Base-by-base conservation (phyloP, 495 filamentous ascomycete species). In the Tuber calosporum region DNA sequence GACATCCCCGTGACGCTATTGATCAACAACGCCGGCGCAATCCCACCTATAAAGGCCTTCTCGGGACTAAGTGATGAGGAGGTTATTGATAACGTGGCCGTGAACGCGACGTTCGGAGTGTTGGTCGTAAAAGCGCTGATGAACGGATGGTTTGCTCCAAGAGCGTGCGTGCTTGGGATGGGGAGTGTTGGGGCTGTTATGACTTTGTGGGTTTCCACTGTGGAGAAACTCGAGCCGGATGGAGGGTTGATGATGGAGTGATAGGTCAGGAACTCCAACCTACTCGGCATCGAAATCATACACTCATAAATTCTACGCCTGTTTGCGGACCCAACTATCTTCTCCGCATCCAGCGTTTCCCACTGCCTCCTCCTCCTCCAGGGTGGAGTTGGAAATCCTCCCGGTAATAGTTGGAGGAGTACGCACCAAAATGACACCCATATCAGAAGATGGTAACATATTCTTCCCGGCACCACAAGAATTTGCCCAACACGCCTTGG, bases 231-330 rank as follows among this genome's bases (percentile, higher is more conserved):
- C 20, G 15, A 9, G 11, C 17, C 11, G 9, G 9, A 67, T 38
- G 53, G 42, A 8, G 53, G 58, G 53, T 20, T 69, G 36, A 62
- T 6, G 3, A 73, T n/a, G 19, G 37, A 68, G 34, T 1, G 8
- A 20, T 53, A 72, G 75, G 38, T 70, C 76, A 9, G 75, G 76
- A 19, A 78, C 74, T 36, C 74, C 76, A 39, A 78, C 70, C 43
- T 77, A 77, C 45, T 77, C 75, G 8, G 76, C 70, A 39, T 73
- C 70, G 8, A 78, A 77, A 68, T 69, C 70, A 1, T 77, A 73
- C 66, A 70, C 68, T 11, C 66, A 39, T 7, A 77, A 71, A 62
- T 78, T 78, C 38, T 70, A 58, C 0, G 68, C 75, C 8, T 78
- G 70, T 22, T 67, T 78, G 11, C 53, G 66, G 17, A 69, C 58